phyloP scores from a whole-genome alignment of 306 rosid genomes.

The Cicer cuneatum region DNA sequence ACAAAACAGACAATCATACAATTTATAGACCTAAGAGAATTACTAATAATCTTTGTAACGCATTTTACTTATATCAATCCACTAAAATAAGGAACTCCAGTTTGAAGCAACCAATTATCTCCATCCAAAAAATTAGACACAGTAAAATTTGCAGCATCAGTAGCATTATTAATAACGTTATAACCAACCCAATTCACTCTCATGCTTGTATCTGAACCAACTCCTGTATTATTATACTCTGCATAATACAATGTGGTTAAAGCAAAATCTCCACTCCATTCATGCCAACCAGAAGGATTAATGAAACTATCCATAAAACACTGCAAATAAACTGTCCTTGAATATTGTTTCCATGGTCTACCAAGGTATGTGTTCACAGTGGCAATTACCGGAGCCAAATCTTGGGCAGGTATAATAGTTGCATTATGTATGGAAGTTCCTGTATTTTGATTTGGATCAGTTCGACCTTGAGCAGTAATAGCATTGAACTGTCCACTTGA shows the following conservation, averaged over 20 bases:
- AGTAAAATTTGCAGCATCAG: constrained; percentile 69
- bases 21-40: not conserved
- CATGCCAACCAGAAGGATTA: constrained; percentile 64
- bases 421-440: constrained; percentile 70
- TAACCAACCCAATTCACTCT: constrained; percentile 71
- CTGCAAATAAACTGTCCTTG: constrained; percentile 66
- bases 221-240: constrained; percentile 68
- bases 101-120: constrained; percentile 62
- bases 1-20: not conserved
- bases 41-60: constrained; percentile 1
- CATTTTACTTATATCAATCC: constrained; percentile 48
- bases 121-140: constrained; percentile 60
- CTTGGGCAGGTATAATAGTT: constrained; percentile 54
- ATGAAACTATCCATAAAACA: constrained; percentile 58
- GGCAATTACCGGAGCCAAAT: constrained; percentile 48
- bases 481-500: constrained; percentile 65
- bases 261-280: constrained; percentile 72
- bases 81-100: constrained; percentile 64
- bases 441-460: constrained; percentile 78
- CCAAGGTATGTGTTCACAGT: constrained; percentile 65
- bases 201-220: constrained; percentile 56
- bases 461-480: constrained; percentile 78
- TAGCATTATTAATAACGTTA: constrained; percentile 62
- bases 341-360: constrained; percentile 82
- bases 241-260: constrained; percentile 65